Evolutionary conservation across 75 land plant genomes (phyloP).

Genomic region (Gnetum montanum): DNA sequence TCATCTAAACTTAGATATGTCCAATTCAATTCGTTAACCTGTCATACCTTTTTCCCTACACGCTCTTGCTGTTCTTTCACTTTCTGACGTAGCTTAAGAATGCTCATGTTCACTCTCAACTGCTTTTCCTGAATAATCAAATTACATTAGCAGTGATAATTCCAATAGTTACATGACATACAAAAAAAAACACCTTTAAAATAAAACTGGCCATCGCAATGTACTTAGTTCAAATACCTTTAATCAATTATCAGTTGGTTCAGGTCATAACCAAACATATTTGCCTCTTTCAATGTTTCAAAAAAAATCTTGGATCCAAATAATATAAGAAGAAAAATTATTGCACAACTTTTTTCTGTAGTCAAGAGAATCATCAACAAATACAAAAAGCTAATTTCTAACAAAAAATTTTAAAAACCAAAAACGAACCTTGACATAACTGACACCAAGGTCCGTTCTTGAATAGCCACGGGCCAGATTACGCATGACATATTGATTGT

Average conservation of each 20-base stretch:
- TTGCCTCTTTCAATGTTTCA: too few species aligned
- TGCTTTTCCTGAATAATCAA: constrained; percentile 13
- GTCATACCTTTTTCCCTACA: constrained; percentile 2
- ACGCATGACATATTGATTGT: constrained; percentile 84
- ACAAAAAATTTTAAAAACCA: too few species aligned
- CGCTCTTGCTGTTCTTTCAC: constrained; percentile 78
- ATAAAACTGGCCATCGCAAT: background rate
- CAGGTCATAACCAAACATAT: too few species aligned
- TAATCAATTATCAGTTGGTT: too few species aligned
- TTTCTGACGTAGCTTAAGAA: constrained; percentile 71
- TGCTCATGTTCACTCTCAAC: constrained; percentile 78
- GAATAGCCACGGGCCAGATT: constrained; percentile 80
- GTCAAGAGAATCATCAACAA: too few species aligned
- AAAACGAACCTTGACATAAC: constrained; percentile 85
- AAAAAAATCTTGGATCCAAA: too few species aligned
- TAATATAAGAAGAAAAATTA: background rate
- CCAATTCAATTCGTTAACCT: too few species aligned
- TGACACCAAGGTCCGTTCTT: constrained; percentile 76
- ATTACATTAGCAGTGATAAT: background rate
- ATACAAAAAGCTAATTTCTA: too few species aligned
- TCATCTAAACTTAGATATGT: too few species aligned
- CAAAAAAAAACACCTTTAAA: background rate
- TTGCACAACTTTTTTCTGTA: too few species aligned
- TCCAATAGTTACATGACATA: background rate
- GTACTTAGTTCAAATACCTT: too few species aligned